Evolutionary conservation across 441 rosid species (phyloP).

Genomic region (Brassica hybrid): DNA sequence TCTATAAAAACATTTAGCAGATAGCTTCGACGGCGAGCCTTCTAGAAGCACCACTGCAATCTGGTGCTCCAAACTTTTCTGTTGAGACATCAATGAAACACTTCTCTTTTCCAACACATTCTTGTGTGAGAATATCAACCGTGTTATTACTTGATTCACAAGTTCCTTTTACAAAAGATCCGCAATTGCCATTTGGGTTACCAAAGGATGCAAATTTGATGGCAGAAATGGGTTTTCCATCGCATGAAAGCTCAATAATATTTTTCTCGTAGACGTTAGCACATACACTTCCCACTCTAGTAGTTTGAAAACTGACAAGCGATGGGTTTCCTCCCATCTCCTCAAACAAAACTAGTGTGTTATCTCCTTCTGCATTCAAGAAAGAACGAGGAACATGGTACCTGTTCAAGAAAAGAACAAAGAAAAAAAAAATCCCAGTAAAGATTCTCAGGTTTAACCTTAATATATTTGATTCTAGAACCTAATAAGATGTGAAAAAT

Average conservation of each 20-base stretch:
- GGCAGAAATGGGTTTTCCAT: not conserved
- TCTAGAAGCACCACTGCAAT: not conserved
- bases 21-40: not conserved
- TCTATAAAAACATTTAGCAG: not conserved
- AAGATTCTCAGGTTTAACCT: too few relatives aligned
- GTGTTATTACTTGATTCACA: not conserved
- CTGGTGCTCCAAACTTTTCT: not conserved
- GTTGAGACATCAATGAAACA: not conserved
- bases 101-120: not conserved
- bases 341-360: not conserved
- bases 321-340: not conserved
- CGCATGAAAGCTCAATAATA: not conserved
- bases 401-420: not conserved
- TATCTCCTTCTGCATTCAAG: not conserved
- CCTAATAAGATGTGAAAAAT: not conserved
- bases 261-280: not conserved
- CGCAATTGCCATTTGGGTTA: not conserved
- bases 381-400: not conserved
- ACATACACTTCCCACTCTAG: not conserved
- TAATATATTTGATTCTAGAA: too few relatives aligned
- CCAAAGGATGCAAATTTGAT: not conserved
- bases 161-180: not conserved
- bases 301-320: not conserved
- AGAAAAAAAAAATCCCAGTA: too few relatives aligned
- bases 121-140: not conserved